Evolutionary conservation across 2,329 filamentous ascomycete genomes (phyloP), one percentile per base, ranked within the genome.

Genomic region (Paraphoma sp.): DNA sequence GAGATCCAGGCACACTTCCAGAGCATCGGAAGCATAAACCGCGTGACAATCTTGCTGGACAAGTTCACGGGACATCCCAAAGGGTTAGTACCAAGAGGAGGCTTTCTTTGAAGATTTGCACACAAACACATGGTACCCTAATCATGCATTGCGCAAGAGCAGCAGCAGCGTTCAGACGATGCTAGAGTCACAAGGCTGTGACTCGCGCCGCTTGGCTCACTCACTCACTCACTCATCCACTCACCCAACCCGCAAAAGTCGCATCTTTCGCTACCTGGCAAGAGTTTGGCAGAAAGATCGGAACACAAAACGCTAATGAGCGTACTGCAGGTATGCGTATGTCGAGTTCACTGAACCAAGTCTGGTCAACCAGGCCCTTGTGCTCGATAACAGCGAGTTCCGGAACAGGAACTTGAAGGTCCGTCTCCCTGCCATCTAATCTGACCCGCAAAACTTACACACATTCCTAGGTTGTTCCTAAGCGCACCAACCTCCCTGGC

Each of bases 21-120:
- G 83, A 96, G 89, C 82, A 96, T 93, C 71, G 95, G 95, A 58
- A 92, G 91, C 66, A 99, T 99, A 83, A 99, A 99, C 79, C 90
- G 95, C 59, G 95, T 99, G 57, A 99, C 95, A 1, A 99, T 99
- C 66, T 82, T 99, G 67, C 82, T 99, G 68, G 95, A 99, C 82
- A 99, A 99, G 82, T 98, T 97, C 75, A 97, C 93, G 10, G 95
- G 95, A 63, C 93, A 98, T 83, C 95, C 95, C n/a, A 99, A 99
- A 84, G 95, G 95, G 93, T 97, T 83, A 79, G 89, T 86, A 69
- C 72, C 55, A 77, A 76, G 75, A 77, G 75, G 67, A 66, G 74
- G 65, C 62, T 70, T 76, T 70, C 68, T 64, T 72, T 72, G 60
- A 65, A 64, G 51, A 57, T 59, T 57, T 55, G 29, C 44, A 41